Evolutionary conservation across 1,284 basidiomycete species (phyloP), one percentile per base, ranked within the genome.

Genomic region (Ustilago loliicola): DNA sequence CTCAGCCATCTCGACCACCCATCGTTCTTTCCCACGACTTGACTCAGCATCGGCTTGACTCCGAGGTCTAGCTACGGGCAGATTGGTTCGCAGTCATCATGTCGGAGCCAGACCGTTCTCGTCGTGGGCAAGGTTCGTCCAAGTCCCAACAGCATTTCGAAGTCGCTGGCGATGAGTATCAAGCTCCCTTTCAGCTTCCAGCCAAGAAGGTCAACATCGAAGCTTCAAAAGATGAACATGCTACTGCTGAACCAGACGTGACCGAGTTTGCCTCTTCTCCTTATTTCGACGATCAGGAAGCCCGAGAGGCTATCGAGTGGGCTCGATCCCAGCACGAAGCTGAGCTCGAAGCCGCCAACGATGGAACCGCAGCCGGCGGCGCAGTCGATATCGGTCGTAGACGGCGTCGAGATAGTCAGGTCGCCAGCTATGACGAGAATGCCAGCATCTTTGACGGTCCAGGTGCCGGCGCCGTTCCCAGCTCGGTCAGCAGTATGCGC

Each of bases 401-500:
- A 36, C 62, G 72, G 3, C 66, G 83, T 15, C 55, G 83, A 40
- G 84, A 86, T 50, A 84, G 82, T 42, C 85, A 86, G 47, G 79
- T 86, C 5, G 82, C 80, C 27, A 84, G 81, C 74, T 86, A 86
- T 58, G 84, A 83, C 29, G 82, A 84, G 45, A 58, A 34, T 10
- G 81, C 71, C 23, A 81, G 80, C 53, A 81, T 86, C 64, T 86
- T 85, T 54, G 85, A 86, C 34, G 85, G 85, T 7, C 85, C 85
- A 0, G 64, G 77, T 10, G 84, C 83, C 7, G 85, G 82, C 13
- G 78, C 78, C 30, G 84, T 86, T 15, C 85, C 85, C 17, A 84
- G 82, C 59, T 82, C 80, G 7, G 72, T 85, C 40, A 75, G 64
- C 65, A 73, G 75, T 52, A 80, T 77, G 78, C 74, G 75, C 32